phyloP scores from a whole-genome alignment of 495 filamentous ascomycete genomes.

The Aspergillus bridgeri region DNA sequence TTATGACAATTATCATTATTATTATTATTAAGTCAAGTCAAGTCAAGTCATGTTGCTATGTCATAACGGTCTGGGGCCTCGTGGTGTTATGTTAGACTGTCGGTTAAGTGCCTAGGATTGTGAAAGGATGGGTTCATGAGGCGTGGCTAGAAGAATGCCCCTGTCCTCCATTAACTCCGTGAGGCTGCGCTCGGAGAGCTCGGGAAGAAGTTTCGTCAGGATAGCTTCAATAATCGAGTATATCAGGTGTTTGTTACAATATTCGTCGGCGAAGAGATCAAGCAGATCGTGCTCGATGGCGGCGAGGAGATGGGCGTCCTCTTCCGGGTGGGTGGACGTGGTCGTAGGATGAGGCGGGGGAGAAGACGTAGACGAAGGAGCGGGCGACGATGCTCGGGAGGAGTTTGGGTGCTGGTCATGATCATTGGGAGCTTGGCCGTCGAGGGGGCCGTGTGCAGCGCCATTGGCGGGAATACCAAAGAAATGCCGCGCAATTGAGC shows the following conservation, averaged over 20 bases:
- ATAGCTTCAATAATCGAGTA: conserved; percentile 75
- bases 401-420: background rate
- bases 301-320: conserved; percentile 38
- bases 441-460: conserved; percentile 3
- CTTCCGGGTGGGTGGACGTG: conserved; percentile 7
- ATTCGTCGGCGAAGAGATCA: conserved; percentile 72
- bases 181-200: conserved; percentile 72
- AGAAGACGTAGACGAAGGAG: background rate
- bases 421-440: conserved; percentile 8
- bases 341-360: background rate
- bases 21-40: no score
- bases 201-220: conserved; percentile 75
- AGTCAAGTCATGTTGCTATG: no score
- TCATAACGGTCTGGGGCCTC: background rate
- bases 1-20: background rate
- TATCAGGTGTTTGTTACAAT: conserved; percentile 86
- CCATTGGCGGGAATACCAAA: conserved; percentile 28
- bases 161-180: conserved; percentile 70
- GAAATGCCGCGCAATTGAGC: conserved; percentile 35
- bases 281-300: conserved; percentile 53
- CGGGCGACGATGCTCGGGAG: conserved; percentile 2
- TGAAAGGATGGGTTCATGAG: background rate
- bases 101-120: no score
- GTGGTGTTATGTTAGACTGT: background rate
- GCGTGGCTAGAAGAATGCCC: conserved; percentile 36